Evolutionary conservation across 2,329 filamentous ascomycete genomes (phyloP), one percentile per base, ranked within the genome.

Genomic region (Ophiostoma ulmi): DNA sequence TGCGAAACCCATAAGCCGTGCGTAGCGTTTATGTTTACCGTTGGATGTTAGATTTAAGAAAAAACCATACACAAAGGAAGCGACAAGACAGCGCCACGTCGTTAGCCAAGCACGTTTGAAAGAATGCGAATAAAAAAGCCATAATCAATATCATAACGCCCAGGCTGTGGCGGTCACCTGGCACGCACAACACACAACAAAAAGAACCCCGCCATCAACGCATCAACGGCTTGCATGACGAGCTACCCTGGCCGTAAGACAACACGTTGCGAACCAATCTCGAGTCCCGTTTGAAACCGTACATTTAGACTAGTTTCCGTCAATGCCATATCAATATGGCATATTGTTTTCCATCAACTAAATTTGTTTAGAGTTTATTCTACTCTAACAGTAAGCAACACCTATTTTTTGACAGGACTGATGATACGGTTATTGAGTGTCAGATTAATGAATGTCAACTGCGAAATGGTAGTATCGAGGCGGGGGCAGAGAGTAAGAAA

Each of bases 101-200:
- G 52, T 58, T 22, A 26, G 52, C 52, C 52, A 58, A 58, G 52
- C 10, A 8, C 5, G 10, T 10, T 58, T 58, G n/a, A 58, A 58
- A 22, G 52, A 58, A 58, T 58, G 52, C 52, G 11, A 58, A 26
- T 1, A 14, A 26, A 44, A 26, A 26, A 58, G n/a, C 52, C n/a
- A 58, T 31, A 31, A 11, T 58, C 22, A 26, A 58, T 26, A 14
- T n/a, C 17, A 20, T 48, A 48, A 48, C 8, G 52, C 52, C n/a
- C 52, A 58, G 52, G 17, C 6, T 58, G 52, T 48, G 52, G 52
- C 52, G 52, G 52, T 58, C 52, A 58, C 22, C 52, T 58, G 52
- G n/a, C 52, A 58, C 52, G 22, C 52, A 58, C 22, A 26, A 14
- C 14, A 26, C 52, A 31, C 2, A 65, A 73, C 38, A 69, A 72